Evolutionary conservation across 2,329 filamentous ascomycete genomes (phyloP).

Genomic region (Calonectria pseudoreteaudii): DNA sequence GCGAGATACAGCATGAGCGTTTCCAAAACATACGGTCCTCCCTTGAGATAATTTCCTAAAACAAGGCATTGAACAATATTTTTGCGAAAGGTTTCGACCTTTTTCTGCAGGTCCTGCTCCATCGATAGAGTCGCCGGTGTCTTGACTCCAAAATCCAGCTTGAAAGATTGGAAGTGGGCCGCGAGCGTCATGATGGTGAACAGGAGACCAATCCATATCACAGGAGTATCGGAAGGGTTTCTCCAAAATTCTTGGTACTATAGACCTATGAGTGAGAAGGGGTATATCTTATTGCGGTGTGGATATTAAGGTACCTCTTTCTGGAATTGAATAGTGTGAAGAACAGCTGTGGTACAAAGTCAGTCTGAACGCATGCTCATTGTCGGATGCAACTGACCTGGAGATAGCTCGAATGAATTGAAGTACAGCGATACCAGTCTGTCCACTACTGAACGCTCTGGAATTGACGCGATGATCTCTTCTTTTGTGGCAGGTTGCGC

Average conservation of each 20-base stretch:
- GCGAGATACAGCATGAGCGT: constrained; percentile 51
- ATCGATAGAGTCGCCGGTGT: neutral
- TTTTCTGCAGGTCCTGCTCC: neutral
- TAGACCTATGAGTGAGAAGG: neutral
- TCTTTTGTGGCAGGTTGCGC: constrained; percentile 33
- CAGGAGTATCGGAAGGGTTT: constrained; percentile 48
- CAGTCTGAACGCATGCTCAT: neutral
- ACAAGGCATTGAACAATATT: constrained; percentile 48
- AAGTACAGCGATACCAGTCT: constrained; percentile 52
- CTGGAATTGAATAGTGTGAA: constrained; percentile 1
- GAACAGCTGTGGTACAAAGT: neutral
- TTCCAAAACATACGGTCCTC: constrained; percentile 55
- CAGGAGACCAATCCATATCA: constrained; percentile 60
- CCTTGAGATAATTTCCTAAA: constrained; percentile 55
- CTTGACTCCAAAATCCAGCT: neutral
- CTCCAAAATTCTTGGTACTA: constrained; percentile 60
- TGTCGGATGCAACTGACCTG: rapidly evolving
- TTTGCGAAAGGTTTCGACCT: neutral
- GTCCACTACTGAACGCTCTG: constrained; percentile 47
- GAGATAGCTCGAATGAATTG: constrained; percentile 45
- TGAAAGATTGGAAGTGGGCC: constrained; percentile 23
- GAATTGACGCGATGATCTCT: constrained; percentile 50
- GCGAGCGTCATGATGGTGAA: constrained; percentile 60
- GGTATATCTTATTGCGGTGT: neutral
- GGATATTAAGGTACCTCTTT: neutral